Conservation (phyloP, 2,329 filamentous ascomycete genomes). For the Esteya vermicola region DNA sequence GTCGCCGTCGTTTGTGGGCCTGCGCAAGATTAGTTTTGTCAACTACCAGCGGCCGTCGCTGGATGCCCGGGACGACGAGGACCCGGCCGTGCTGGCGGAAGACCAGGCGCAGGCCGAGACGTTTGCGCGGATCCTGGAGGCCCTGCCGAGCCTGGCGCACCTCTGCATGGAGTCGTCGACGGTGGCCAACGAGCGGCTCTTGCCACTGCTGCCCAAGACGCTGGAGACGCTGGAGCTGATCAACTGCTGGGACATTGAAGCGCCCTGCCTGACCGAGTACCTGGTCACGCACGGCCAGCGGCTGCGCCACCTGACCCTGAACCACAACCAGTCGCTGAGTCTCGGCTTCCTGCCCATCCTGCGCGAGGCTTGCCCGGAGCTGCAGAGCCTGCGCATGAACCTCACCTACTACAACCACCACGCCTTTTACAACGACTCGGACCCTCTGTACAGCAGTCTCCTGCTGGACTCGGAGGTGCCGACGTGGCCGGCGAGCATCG, state of each 20-base stretch:
- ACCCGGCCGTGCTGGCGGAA: conserved; percentile 25
- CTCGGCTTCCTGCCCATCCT: conserved; percentile 60
- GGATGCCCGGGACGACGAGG: conserved; percentile 25
- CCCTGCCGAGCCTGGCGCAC: conserved; percentile 48
- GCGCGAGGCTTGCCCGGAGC: conserved; percentile 50
- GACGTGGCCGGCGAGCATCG: conserved; percentile 62
- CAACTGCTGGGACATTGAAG: conserved; percentile 65
- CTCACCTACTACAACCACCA: conserved; percentile 64
- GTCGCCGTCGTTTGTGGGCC: conserved; percentile 37
- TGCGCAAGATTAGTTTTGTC: conserved; percentile 44
- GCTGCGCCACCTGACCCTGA: conserved; percentile 54
- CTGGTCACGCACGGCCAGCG: conserved; percentile 51
- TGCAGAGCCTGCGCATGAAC: conserved; percentile 63
- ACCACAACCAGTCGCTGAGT: conserved; percentile 67
- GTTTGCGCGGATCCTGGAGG: conserved; percentile 32
- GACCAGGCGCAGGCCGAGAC: conserved; percentile 17
- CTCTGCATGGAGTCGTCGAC: conserved; percentile 65
- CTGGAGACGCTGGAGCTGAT: conserved; percentile 57
- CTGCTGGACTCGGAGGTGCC: conserved; percentile 53
- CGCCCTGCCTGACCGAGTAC: conserved; percentile 50
- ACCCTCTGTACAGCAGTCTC: conserved; percentile 59
- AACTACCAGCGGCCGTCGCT: conserved; percentile 46
- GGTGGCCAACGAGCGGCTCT: conserved; percentile 50
- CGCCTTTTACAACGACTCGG: conserved; percentile 52
- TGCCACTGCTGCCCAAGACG: conserved; percentile 52